phyloP scores from a whole-genome alignment of 1,284 basidiomycete species.

The Naganishia sp. region DNA sequence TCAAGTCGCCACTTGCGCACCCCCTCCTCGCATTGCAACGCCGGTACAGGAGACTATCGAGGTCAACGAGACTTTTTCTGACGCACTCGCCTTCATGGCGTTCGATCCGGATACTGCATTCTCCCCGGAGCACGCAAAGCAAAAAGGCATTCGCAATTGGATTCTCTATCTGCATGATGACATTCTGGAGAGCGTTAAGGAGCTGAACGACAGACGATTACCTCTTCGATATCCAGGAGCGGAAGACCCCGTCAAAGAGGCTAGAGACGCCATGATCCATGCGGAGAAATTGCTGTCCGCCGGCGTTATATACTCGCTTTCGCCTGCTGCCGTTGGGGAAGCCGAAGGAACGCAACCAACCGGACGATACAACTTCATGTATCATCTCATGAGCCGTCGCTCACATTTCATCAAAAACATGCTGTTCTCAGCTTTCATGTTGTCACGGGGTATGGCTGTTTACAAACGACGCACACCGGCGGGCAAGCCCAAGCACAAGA shows the following conservation, averaged over 20 bases:
- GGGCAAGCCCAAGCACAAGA: constrained; percentile 14
- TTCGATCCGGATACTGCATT: constrained; percentile 9
- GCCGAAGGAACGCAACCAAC: not conserved
- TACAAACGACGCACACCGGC: constrained; percentile 14
- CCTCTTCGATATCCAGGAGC: constrained; percentile 15
- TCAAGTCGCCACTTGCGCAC: not conserved
- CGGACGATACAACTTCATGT: constrained; percentile 21
- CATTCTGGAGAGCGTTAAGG: constrained; percentile 23
- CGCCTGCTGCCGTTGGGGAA: not conserved
- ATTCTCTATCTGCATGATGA: constrained; percentile 17
- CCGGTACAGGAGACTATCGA: constrained; percentile 3
- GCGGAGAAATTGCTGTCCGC: constrained; percentile 11
- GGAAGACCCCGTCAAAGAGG: constrained; percentile 14
- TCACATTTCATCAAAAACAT: constrained; percentile 3
- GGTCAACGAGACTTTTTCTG: constrained; percentile 6
- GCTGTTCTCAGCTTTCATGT: constrained; percentile 7
- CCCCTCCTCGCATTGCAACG: not conserved
- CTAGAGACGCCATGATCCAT: constrained; percentile 11
- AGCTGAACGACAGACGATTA: constrained; percentile 17
- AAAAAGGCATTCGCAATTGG: constrained; percentile 18
- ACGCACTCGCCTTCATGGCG: constrained; percentile 21
- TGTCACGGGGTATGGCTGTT: not conserved
- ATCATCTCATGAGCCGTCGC: constrained; percentile 10
- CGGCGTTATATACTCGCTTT: constrained; percentile 11
- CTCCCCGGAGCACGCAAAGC: constrained; percentile 10